These are phyloP conservation scores for Yamadazyma laniorum DNA, from an alignment of 805 yeast species.

Conservation along the genomic window DNA sequence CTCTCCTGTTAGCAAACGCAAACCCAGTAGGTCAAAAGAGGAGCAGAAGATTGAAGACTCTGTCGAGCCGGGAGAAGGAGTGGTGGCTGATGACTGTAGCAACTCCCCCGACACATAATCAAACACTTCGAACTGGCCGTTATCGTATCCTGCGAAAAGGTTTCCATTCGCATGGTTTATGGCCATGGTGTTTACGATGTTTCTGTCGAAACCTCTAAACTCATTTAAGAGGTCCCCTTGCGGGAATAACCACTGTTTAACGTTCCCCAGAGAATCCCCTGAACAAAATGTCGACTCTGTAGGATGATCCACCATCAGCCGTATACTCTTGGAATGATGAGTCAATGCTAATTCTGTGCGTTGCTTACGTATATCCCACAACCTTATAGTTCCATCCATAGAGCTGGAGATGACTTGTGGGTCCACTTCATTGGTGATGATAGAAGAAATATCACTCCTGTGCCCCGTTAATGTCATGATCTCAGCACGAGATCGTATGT, in stretches of 20 bases:
- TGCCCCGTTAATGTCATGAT: conserved; percentile 83
- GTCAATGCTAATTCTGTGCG: conserved; percentile 69
- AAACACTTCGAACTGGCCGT: conserved; percentile 73
- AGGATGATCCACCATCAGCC: conserved; percentile 71
- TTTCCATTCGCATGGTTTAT: conserved; percentile 60
- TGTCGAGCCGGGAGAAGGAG: conserved; percentile 67
- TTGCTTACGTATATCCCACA: conserved; percentile 91
- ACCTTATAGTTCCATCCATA: conserved; percentile 76
- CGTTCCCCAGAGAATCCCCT: conserved; percentile 70
- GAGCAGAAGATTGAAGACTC: conserved; percentile 70
- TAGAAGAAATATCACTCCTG: conserved; percentile 66
- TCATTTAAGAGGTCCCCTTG: conserved; percentile 63
- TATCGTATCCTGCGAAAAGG: conserved; percentile 78
- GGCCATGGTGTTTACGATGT: conserved; percentile 66
- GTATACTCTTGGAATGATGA: conserved; percentile 78
- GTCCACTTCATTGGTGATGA: conserved; percentile 64
- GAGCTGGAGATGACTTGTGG: conserved; percentile 87
- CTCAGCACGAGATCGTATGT: conserved; percentile 73
- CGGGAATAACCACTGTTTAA: conserved; percentile 82
- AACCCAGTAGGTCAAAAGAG: conserved; percentile 75
- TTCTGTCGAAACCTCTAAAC: conserved; percentile 47
- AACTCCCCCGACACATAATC: conserved; percentile 73
- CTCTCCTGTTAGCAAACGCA: conserved; percentile 80
- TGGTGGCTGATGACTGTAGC: conserved; percentile 53
- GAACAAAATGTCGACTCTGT: conserved; percentile 71